Conservation (phyloP, 1,284 basidiomycete genomes). For the Omphalotus olearius region DNA sequence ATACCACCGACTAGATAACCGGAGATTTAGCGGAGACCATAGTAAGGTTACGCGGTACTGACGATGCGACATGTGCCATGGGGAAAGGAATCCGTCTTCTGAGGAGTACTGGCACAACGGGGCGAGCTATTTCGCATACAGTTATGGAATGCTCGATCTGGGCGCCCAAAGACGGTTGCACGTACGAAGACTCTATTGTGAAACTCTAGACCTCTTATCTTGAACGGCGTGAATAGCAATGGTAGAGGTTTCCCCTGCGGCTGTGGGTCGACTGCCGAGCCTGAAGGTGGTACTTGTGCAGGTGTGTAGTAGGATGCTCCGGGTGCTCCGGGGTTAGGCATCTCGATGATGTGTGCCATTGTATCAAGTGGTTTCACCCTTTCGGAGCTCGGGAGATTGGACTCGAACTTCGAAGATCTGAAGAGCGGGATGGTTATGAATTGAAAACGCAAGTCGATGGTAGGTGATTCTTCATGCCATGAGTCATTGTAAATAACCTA, state of each 20-base stretch:
- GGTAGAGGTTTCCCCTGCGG: slow-evolving; percentile 43
- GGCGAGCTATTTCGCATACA: slow-evolving; percentile 28
- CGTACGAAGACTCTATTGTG: slow-evolving; percentile 68
- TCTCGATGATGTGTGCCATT: no score
- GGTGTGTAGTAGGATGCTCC: slow-evolving; percentile 51
- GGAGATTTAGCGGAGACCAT: not conserved
- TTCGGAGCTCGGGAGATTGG: no score
- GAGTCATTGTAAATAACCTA: no score
- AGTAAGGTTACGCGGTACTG: slow-evolving; percentile 14
- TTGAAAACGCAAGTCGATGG: no score
- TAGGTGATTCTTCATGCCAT: no score
- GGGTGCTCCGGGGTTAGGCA: slow-evolving; percentile 30
- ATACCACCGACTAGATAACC: slow-evolving; percentile 40
- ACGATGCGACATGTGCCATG: slow-evolving; percentile 40
- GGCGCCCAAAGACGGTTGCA: not conserved
- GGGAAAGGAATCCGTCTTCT: slow-evolving; percentile 43
- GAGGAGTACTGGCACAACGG: slow-evolving; percentile 66
- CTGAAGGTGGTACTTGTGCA: slow-evolving; percentile 44
- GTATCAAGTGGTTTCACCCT: no score
- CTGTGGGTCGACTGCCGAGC: slow-evolving; percentile 41
- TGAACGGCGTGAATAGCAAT: slow-evolving; percentile 60
- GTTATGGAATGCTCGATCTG: not conserved
- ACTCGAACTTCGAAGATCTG: no score
- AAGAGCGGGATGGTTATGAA: no score
- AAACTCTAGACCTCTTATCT: slow-evolving; percentile 60